Evolutionary conservation across 495 filamentous ascomycete genomes (phyloP).

Genomic region (Trichoderma erinaceum): DNA sequence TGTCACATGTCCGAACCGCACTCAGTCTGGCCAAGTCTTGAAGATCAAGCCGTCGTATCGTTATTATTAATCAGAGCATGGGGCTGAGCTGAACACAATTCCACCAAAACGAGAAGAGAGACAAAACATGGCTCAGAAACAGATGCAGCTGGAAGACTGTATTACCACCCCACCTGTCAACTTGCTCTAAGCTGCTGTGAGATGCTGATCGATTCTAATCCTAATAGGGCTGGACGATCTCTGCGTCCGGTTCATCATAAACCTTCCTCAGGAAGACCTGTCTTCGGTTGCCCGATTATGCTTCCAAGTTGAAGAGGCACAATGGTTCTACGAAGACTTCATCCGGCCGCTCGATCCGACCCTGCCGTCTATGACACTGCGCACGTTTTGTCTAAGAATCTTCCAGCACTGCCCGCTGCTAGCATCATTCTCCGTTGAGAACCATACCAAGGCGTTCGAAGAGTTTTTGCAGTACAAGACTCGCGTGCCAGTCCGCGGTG

Average conservation of each 20-base stretch:
- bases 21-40: conserved; percentile 10
- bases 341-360: conserved; percentile 82
- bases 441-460: conserved; percentile 73
- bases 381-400: conserved; percentile 76
- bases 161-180: conserved; percentile 30
- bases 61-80: conserved; percentile 11
- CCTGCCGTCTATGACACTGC: conserved; percentile 76
- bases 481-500: conserved; percentile 85
- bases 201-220: conserved; percentile 21
- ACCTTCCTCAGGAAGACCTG: conserved; percentile 85
- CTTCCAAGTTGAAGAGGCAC: conserved; percentile 97
- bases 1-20: conserved; percentile 14
- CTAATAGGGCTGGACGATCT: conserved; percentile 85
- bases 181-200: conserved; percentile 19
- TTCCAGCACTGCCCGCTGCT: conserved; percentile 90
- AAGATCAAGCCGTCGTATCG: neutral
- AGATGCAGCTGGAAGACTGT: conserved; percentile 87
- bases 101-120: conserved; percentile 36
- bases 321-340: conserved; percentile 99
- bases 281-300: conserved; percentile 86
- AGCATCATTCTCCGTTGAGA: conserved; percentile 67
- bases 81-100: conserved; percentile 18
- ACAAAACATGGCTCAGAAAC: conserved; percentile 57
- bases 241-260: conserved; percentile 92
- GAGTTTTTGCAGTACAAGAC: conserved; percentile 92